phyloP scores from a whole-genome alignment of 2,329 filamentous ascomycete genomes.

The Alternaria gansuensis region DNA sequence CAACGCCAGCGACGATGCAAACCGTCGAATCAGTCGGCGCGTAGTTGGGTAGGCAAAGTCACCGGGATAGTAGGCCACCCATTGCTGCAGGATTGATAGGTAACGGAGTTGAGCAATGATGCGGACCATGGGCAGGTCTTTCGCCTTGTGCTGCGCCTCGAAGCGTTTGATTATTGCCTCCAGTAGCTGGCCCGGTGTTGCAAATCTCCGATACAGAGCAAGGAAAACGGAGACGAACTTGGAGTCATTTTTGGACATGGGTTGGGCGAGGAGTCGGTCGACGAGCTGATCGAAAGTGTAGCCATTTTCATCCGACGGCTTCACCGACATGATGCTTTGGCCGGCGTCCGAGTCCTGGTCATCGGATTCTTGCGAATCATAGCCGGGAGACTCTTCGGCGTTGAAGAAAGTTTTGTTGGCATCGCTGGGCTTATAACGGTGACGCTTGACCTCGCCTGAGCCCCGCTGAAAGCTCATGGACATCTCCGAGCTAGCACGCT shows the following conservation, averaged over 20 bases:
- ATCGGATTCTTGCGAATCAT: conserved; percentile 72
- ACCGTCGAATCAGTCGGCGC: conserved; percentile 74
- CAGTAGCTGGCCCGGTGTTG: conserved; percentile 80
- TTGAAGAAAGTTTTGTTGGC: conserved; percentile 68
- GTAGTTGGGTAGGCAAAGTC: conserved; percentile 87
- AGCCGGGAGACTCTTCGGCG: conserved; percentile 74
- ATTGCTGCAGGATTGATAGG: conserved; percentile 83
- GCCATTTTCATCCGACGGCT: conserved; percentile 66
- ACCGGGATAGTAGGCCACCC: conserved; percentile 88
- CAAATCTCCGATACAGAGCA: conserved; percentile 93
- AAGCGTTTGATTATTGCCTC: conserved; percentile 79
- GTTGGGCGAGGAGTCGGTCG: conserved; percentile 82
- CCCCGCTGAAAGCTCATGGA: conserved; percentile 49
- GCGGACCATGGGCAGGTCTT: conserved; percentile 74
- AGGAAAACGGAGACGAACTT: conserved; percentile 91
- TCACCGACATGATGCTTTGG: conserved; percentile 46
- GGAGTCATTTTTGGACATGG: conserved; percentile 83
- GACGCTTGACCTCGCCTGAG: conserved; percentile 44
- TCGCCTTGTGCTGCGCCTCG: conserved; percentile 73
- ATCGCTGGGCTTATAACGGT: conserved; percentile 53
- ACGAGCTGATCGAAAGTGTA: conserved; percentile 68
- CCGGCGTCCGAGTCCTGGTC: conserved; percentile 72
- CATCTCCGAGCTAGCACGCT: conserved; percentile 59
- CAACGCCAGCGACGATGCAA: conserved; percentile 76
- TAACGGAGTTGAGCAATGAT: conserved; percentile 84